Evolutionary conservation across 805 yeast genomes (phyloP).

Genomic region (Suhomyces kilbournensis): DNA sequence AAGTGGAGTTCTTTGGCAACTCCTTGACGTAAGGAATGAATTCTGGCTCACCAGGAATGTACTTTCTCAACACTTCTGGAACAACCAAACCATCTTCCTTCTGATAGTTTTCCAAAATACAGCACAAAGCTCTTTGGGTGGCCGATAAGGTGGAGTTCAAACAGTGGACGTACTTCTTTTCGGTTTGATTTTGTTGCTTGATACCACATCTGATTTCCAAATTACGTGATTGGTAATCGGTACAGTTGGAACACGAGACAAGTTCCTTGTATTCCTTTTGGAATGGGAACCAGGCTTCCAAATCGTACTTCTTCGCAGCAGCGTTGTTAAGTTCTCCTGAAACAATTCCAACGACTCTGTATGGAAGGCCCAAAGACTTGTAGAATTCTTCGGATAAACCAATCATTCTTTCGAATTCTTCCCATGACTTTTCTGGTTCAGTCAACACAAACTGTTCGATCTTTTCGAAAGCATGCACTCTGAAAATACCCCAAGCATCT

Average conservation of each 20-base stretch:
- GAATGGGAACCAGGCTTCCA: conserved; percentile 99
- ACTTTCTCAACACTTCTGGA: conserved; percentile 93
- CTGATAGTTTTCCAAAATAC: conserved; percentile 96
- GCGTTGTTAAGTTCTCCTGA: conserved; percentile 98
- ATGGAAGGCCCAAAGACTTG: conserved; percentile 87
- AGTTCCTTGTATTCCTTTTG: conserved; percentile 98
- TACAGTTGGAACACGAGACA: conserved; percentile 98
- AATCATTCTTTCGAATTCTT: conserved; percentile 95
- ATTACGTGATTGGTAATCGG: conserved; percentile 98
- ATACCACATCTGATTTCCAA: conserved; percentile 98
- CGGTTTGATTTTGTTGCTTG: conserved; percentile 89
- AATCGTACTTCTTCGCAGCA: conserved; percentile 97
- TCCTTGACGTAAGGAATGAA: conserved; percentile 88
- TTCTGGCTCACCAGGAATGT: conserved; percentile 98
- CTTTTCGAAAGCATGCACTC: conserved; percentile 98
- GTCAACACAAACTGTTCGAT: conserved; percentile 94
- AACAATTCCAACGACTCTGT: conserved; percentile 96
- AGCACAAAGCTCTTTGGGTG: conserved; percentile 96
- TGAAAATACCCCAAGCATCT: conserved; percentile 99
- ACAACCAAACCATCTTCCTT: conserved; percentile 91
- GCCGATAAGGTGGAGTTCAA: conserved; percentile 96
- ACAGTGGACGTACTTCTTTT: conserved; percentile 97
- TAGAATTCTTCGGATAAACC: conserved; percentile 87
- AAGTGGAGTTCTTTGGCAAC: conserved; percentile 90
- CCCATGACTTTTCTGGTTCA: conserved; percentile 98